Evolutionary conservation across 2,329 filamentous ascomycete genomes (phyloP).

Genomic region (Byssochlamys sp.): DNA sequence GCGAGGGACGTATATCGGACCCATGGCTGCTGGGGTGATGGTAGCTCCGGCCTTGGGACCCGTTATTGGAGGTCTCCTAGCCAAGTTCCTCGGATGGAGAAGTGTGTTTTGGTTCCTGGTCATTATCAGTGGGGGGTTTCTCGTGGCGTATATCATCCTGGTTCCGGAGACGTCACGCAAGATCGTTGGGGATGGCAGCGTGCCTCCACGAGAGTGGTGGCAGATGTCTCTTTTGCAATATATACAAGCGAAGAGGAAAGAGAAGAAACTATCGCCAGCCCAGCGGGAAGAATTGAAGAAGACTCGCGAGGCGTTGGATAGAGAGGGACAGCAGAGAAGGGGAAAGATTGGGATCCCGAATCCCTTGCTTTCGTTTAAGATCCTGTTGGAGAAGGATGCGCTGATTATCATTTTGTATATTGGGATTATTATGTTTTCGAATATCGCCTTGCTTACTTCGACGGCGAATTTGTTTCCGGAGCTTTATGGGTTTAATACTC

Average conservation of each 20-base stretch:
- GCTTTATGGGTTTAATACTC: constrained; percentile 37
- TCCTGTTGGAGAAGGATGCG: constrained; percentile 25
- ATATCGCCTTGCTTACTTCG: constrained; percentile 33
- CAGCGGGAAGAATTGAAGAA: constrained; percentile 1
- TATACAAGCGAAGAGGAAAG: constrained; percentile 1
- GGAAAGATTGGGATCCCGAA: constrained; percentile 19
- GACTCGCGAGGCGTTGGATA: not conserved
- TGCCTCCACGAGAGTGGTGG: constrained; percentile 11
- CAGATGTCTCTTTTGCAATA: constrained; percentile 15
- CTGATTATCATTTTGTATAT: constrained; percentile 21
- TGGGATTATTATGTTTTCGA: constrained; percentile 35
- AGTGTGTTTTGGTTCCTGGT: constrained; percentile 61
- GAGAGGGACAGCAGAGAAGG: not conserved
- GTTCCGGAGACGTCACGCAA: constrained; percentile 44
- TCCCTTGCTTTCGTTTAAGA: constrained; percentile 21
- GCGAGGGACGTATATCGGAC: constrained; percentile 63
- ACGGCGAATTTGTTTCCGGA: constrained; percentile 35
- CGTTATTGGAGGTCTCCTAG: constrained; percentile 55
- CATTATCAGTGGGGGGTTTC: constrained; percentile 41
- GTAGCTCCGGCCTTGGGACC: constrained; percentile 45
- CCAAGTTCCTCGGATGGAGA: constrained; percentile 57
- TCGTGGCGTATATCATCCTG: constrained; percentile 47
- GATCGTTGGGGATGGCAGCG: constrained; percentile 27
- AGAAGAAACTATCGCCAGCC: constrained; percentile 1
- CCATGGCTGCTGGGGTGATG: constrained; percentile 51